Evolutionary conservation across 345 rosid species (phyloP).

Genomic region (Arabis hirsuta): DNA sequence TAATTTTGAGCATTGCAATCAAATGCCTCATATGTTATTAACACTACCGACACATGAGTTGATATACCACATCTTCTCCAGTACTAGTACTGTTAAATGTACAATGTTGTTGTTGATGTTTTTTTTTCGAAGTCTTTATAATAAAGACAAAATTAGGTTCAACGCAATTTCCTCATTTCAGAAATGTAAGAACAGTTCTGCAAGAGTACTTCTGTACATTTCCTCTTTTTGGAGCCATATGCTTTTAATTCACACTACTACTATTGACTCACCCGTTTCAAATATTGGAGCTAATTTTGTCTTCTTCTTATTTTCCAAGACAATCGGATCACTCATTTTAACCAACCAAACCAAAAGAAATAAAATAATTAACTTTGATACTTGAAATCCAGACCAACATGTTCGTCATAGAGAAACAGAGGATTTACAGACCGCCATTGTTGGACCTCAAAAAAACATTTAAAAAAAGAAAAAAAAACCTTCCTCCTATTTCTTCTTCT

Average conservation of each 20-base stretch:
- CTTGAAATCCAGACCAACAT: slow-evolving; percentile 22
- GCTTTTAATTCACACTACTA: not conserved
- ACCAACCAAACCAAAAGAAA: slow-evolving; percentile 8
- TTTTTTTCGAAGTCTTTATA: not conserved
- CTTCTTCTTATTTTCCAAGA: not conserved
- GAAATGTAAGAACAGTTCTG: slow-evolving; percentile 28
- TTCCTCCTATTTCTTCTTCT: slow-evolving; percentile 15
- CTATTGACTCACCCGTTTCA: slow-evolving; percentile 30
- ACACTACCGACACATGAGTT: slow-evolving; percentile 32
- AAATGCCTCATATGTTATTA: not conserved
- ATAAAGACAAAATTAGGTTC: slow-evolving; percentile 44
- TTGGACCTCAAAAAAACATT: slow-evolving; percentile 18
- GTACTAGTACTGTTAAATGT: too few species aligned
- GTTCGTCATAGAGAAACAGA: slow-evolving; percentile 31
- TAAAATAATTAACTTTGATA: not conserved
- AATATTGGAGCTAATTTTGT: slow-evolving; percentile 7
- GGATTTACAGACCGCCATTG: slow-evolving; percentile 34
- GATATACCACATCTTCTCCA: slow-evolving; percentile 31
- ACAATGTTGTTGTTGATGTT: slow-evolving; percentile 24
- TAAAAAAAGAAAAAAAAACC: not conserved
- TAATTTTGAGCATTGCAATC: not conserved
- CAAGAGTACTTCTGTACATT: slow-evolving; percentile 39
- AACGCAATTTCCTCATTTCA: slow-evolving; percentile 34
- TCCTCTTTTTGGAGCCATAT: slow-evolving; percentile 15
- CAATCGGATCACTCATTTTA: not conserved